Base-by-base conservation (phyloP, 2,329 filamentous ascomycete genomes). In the Aspergillus pseudoviridinutans region DNA sequence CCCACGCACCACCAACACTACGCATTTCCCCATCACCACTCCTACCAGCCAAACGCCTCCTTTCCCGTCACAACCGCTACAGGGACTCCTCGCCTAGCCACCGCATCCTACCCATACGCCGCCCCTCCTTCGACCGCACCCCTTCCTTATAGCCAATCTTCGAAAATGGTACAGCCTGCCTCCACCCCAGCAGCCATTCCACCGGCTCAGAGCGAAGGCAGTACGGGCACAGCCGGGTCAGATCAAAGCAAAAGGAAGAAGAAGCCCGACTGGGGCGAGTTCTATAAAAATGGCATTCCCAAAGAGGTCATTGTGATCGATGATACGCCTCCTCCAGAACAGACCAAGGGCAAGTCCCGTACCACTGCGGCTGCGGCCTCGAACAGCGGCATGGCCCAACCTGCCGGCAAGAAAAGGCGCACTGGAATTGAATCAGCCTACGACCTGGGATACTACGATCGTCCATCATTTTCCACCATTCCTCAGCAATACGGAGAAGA, bases 221-320 rank as follows among this genome's bases (percentile, higher is more conserved):
- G 63, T 67, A 69, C 59, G 57, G 67, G 74, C 57, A 71, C 74
- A 62, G 71, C 78, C 62, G 71, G 71, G 62, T 70, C 74, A 66
- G 44, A 53, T 54, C 72, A 69, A 67, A 60, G 58, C 62, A 63
- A 82, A 82, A 59, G 84, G 81, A 61, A 73, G 70, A 71, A 83
- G 82, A 71, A 86, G 64, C 88, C 89, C 51, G 87, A 94, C 74
- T 94, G 90, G 90, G 80, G 84, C 57, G 85, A 83, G 62, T 94
- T 92, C 70, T 93, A 92, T 74, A 88, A 88, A 71, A 92, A 93
- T 73, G 90, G 90, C 3, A 78, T 92, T 27, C 90, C 90, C 25
- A 88, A 91, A 71, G 90, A 94, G 77, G 86, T 94, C 70, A 93
- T 94, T 69, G 86, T 93, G 67, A 94, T 94, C 44, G 74, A 77